These are phyloP conservation scores for Antrodiella citrinella DNA, from an alignment of 768 basidiomycete genomes.

Conservation along the genomic window DNA sequence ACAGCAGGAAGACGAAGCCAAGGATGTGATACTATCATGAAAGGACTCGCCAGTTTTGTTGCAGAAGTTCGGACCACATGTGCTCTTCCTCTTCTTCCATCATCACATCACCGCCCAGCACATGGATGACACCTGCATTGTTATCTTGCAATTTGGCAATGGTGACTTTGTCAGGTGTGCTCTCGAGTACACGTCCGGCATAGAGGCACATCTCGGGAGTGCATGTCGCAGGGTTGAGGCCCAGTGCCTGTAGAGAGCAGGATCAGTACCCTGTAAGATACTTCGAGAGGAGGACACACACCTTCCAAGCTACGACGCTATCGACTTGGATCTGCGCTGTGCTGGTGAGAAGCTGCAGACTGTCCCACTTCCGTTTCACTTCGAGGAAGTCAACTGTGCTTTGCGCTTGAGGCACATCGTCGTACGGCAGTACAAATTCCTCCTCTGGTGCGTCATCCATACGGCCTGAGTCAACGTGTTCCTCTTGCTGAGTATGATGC, in stretches of 20 bases:
- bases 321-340: slow-evolving; percentile 13
- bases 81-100: slow-evolving; percentile 13
- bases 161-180: slow-evolving; percentile 14
- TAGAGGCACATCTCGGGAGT: slow-evolving; percentile 51
- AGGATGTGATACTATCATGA: no score
- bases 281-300: slow-evolving; percentile 8
- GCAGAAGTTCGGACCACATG: background rate
- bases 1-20: no score
- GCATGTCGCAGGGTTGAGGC: slow-evolving; percentile 48
- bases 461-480: slow-evolving; percentile 10
- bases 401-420: slow-evolving; percentile 9
- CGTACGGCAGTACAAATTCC: slow-evolving; percentile 28
- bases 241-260: slow-evolving; percentile 38
- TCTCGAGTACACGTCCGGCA: slow-evolving; percentile 31
- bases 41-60: background rate
- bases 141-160: slow-evolving; percentile 1
- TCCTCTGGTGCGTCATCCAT: slow-evolving; percentile 9
- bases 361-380: slow-evolving; percentile 22
- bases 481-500: slow-evolving; percentile 8
- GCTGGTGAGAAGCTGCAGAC: slow-evolving; percentile 13
- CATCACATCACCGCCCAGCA: slow-evolving; percentile 13
- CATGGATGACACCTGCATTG: background rate
- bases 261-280: background rate
- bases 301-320: slow-evolving; percentile 27
- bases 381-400: slow-evolving; percentile 2